These are phyloP conservation scores for Eimeria nieschulzi DNA, from an alignment of 169 alveolate species.

Conservation along the genomic window DNA sequence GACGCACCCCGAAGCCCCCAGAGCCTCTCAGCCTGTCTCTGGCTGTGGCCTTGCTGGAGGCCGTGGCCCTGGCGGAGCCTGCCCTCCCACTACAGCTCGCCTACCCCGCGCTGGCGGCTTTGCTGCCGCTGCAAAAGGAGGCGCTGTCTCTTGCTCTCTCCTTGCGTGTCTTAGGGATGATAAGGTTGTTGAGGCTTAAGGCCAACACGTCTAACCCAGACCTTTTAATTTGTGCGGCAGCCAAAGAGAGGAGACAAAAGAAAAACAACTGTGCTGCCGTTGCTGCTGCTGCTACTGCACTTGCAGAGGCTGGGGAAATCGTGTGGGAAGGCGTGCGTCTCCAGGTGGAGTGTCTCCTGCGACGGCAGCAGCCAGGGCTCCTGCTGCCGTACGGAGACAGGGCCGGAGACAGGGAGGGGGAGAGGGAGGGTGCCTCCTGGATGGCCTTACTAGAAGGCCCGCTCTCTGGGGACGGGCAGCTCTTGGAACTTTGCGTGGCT, in stretches of 20 bases:
- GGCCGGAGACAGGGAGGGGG: background rate
- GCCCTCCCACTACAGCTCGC: background rate
- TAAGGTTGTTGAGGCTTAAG: background rate
- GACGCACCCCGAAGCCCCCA: too few species aligned
- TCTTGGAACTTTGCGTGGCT: background rate
- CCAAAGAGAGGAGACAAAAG: too few species aligned
- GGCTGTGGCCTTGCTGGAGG: constrained; percentile 22
- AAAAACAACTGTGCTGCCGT: too few species aligned
- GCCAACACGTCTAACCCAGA: background rate
- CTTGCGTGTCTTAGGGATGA: background rate
- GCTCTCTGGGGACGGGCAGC: constrained; percentile 14
- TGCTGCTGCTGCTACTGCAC: background rate
- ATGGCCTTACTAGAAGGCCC: background rate
- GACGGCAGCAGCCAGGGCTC: constrained; percentile 21
- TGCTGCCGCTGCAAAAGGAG: background rate
- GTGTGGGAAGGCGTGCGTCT: background rate
- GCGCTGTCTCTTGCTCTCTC: background rate
- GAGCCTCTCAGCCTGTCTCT: background rate
- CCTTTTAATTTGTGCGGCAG: background rate
- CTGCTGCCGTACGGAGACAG: background rate
- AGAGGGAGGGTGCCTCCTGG: background rate
- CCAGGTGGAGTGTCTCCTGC: background rate
- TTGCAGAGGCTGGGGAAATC: constrained; percentile 2
- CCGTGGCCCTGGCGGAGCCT: constrained; percentile 22
- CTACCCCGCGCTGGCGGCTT: background rate